Evolutionary conservation across 2,329 filamentous ascomycete genomes (phyloP).

Genomic region (Paecilomyces dactylethromorphus): DNA sequence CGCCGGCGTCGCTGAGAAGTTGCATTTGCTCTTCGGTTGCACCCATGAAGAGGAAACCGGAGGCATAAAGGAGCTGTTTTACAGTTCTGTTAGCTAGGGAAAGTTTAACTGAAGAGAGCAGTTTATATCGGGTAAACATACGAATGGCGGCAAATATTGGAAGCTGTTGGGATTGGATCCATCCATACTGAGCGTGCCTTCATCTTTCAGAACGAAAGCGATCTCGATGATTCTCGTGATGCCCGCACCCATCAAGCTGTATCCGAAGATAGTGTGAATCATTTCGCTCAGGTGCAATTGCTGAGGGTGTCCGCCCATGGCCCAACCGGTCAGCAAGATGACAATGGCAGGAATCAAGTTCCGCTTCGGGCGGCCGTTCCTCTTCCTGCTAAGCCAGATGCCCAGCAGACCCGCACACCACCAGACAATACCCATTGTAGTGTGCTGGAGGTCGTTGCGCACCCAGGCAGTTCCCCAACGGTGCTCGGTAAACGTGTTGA

Average conservation of each 20-base stretch:
- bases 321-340: slow-evolving; percentile 87
- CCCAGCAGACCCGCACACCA: slow-evolving; percentile 90
- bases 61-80: slow-evolving; percentile 72
- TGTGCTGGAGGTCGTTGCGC: slow-evolving; percentile 92
- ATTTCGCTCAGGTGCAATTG: slow-evolving; percentile 75
- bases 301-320: slow-evolving; percentile 89
- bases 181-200: slow-evolving; percentile 57
- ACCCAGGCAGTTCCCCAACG: slow-evolving; percentile 87
- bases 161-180: slow-evolving; percentile 66
- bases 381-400: slow-evolving; percentile 81
- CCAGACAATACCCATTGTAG: slow-evolving; percentile 99
- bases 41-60: slow-evolving; percentile 95
- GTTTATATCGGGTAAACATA: slow-evolving; percentile 41
- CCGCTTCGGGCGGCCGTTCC: slow-evolving; percentile 77
- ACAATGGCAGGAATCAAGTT: slow-evolving; percentile 92
- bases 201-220: slow-evolving; percentile 75
- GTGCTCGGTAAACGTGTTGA: slow-evolving; percentile 98
- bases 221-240: slow-evolving; percentile 83
- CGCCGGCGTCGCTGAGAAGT: slow-evolving; percentile 63
- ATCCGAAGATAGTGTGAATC: slow-evolving; percentile 85
- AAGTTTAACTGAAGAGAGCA: slow-evolving; percentile 8
- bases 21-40: slow-evolving; percentile 95
- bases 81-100: slow-evolving; percentile 18
- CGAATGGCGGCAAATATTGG: slow-evolving; percentile 64
- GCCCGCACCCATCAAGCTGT: slow-evolving; percentile 88